A percentile compares a stretch with the other conserved stretches of the same genome.
Conservation (phyloP, 441 rosid genomes). For the Gossypium schwendimanii region DNA sequence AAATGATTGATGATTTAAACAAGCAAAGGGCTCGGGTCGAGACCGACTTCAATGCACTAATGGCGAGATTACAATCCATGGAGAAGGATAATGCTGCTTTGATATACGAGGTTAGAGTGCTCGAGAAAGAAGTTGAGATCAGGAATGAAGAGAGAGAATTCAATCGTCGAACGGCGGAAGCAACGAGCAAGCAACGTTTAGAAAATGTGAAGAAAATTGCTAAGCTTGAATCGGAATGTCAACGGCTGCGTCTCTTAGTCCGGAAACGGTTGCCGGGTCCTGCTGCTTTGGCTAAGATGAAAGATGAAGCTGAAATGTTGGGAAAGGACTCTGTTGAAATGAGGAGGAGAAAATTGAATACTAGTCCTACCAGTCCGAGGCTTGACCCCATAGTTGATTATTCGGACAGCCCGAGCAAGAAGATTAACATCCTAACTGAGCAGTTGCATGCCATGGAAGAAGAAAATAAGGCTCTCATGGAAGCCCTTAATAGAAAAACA, state of each 20-base stretch:
- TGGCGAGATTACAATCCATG: conserved; percentile 54
- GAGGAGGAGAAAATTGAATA: conserved; percentile 42
- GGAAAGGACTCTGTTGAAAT: conserved; percentile 42
- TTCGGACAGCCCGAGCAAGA: conserved; percentile 29
- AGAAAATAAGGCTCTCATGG: conserved; percentile 70
- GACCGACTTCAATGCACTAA: conserved; percentile 47
- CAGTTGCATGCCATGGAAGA: conserved; percentile 55
- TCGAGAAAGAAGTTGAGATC: conserved; percentile 81
- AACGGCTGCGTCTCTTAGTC: conserved; percentile 60
- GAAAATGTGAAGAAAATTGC: conserved; percentile 73
- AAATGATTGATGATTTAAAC: conserved; percentile 42
- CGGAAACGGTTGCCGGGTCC: conserved; percentile 77
- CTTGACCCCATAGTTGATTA: conserved; percentile 28
- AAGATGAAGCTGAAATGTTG: conserved; percentile 59
- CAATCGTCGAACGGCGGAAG: conserved; percentile 54
- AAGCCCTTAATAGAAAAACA: conserved; percentile 49
- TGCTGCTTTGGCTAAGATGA: conserved; percentile 66
- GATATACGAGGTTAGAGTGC: conserved; percentile 64
- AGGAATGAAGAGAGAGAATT: conserved; percentile 80
- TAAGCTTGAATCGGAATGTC: conserved; percentile 83
- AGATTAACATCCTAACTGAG: conserved; percentile 43
- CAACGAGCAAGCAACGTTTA: conserved; percentile 60
- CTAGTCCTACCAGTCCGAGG: conserved; percentile 25
- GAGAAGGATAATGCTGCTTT: conserved; percentile 74
- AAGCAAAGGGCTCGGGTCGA: conserved; percentile 42